Evolutionary conservation across 2,329 filamentous ascomycete species (phyloP).

Genomic region (Hortaea werneckii): DNA sequence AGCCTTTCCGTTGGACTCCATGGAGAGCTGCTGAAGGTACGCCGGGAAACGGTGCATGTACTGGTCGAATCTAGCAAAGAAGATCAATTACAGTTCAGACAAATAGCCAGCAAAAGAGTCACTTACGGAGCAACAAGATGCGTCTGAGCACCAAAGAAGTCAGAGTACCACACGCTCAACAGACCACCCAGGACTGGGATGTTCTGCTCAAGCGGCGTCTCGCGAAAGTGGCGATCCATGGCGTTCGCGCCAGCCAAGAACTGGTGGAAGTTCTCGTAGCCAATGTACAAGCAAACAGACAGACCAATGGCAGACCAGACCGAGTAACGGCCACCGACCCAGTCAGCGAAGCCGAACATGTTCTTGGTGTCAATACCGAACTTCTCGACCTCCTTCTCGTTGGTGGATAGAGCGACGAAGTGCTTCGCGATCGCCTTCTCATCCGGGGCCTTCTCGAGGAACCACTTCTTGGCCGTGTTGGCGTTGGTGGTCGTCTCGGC

Average conservation of each 20-base stretch:
- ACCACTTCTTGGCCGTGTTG: slow-evolving; percentile 95
- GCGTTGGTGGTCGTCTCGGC: slow-evolving; percentile 96
- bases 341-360: slow-evolving; percentile 99
- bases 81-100: too few relatives aligned
- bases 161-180: slow-evolving; percentile 94
- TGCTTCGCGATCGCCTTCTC: slow-evolving; percentile 77
- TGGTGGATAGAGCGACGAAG: slow-evolving; percentile 96
- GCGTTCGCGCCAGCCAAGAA: slow-evolving; percentile 90
- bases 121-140: slow-evolving; percentile 89
- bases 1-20: slow-evolving; percentile 99
- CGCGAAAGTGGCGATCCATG: slow-evolving; percentile 97
- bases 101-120: too few relatives aligned
- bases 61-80: slow-evolving; percentile 70
- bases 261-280: slow-evolving; percentile 94
- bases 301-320: slow-evolving; percentile 98
- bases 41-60: slow-evolving; percentile 98
- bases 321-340: slow-evolving; percentile 96
- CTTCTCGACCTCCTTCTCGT: slow-evolving; percentile 89
- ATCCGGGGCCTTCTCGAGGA: slow-evolving; percentile 76
- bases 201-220: slow-evolving; percentile 84
- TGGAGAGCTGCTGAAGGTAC: slow-evolving; percentile 96
- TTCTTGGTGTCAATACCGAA: slow-evolving; percentile 98
- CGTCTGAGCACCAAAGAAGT: slow-evolving; percentile 97
- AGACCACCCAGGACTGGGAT: slow-evolving; percentile 88
- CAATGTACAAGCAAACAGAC: slow-evolving; percentile 88